Base-by-base conservation (phyloP, 1,284 basidiomycete species). In the Fomitopsis pinicola region DNA sequence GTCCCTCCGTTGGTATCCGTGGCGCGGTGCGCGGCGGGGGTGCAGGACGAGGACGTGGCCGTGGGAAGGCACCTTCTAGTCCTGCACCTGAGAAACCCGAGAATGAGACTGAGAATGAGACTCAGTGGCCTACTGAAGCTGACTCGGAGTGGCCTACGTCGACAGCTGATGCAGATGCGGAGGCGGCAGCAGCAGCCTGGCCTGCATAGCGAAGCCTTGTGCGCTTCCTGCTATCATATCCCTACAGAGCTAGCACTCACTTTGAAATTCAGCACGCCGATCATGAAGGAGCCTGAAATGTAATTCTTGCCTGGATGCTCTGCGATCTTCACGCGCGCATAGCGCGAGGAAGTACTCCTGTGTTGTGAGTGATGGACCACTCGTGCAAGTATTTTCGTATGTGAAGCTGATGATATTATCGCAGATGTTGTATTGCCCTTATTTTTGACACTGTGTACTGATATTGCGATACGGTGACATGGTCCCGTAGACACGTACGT, bases 1-100 rank as follows among this genome's bases (percentile, higher is more conserved):
- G 66, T 9, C 65, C 66, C 40, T 66, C 60, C 14, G 67, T 69
- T 54, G 68, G 64, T 33, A 71, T 73, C 50, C 71, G 70, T 46
- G 71, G 72, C 45, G 69, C 62, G 7, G 61, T 67, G 0, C 71
- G 71, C 35, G 72, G 70, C 15, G 67, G 70, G 64, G 73, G 71
- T 7, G 53, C 69, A 38, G 69, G 71, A 56, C 60, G 69, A 15
- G 69, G 71, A 54, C 66, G 65, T 36, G 62, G 62, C 3, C 57
- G 59, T 10, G 58, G 46, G 6, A 19, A 44, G 26, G 54, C 28
- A 36, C 33, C 52, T 26, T 38, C 61, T 4, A 64, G 63, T 19
- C 59, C 65, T n/a, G 58, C 60, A 35, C 35, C 58, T 22, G 63
- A 62, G 60, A 61, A 63, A 46, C 36, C 55, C 2, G 65, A 68